Percentiles rank a stretch among this genome's conserved stretches.
phyloP scores from a whole-genome alignment of 352 stramenopile genomes.

The Pythium diclinum region DNA sequence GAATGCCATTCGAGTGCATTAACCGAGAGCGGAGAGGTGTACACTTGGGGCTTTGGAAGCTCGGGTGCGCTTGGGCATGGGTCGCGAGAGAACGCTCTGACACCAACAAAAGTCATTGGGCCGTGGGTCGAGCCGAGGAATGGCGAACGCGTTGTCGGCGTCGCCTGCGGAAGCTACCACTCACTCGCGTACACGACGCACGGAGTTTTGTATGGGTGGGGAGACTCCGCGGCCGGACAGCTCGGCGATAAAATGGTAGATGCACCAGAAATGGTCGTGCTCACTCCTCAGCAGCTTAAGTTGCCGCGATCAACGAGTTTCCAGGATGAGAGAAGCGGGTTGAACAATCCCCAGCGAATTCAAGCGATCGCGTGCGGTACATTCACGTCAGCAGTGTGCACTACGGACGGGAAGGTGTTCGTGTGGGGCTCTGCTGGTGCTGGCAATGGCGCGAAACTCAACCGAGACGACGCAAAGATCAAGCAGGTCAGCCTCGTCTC shows the following conservation, averaged over 20 bases:
- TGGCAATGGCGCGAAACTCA: slow-evolving; percentile 56
- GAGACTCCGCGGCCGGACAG: slow-evolving; percentile 69
- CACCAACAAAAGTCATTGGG: slow-evolving; percentile 38
- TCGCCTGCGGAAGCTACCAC: slow-evolving; percentile 79
- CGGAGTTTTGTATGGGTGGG: slow-evolving; percentile 72
- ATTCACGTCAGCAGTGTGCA: slow-evolving; percentile 59
- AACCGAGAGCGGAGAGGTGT: slow-evolving; percentile 60
- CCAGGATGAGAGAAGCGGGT: slow-evolving; percentile 10
- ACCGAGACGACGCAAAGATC: slow-evolving; percentile 51
- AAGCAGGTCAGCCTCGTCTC: slow-evolving; percentile 36
- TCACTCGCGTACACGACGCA: slow-evolving; percentile 51
- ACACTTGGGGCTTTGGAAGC: slow-evolving; percentile 84
- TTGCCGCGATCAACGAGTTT: slow-evolving; percentile 21
- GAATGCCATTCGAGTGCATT: slow-evolving; percentile 81
- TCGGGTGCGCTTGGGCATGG: slow-evolving; percentile 75
- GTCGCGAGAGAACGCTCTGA: slow-evolving; percentile 50
- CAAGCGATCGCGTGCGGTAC: slow-evolving; percentile 53
- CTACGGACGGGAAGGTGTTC: slow-evolving; percentile 54
- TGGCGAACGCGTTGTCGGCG: slow-evolving; percentile 26
- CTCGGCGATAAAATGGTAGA: slow-evolving; percentile 50
- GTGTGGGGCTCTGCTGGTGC: slow-evolving; percentile 70
- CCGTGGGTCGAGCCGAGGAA: slow-evolving; percentile 27
- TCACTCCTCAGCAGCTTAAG: slow-evolving; percentile 45
- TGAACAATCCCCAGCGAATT: slow-evolving; percentile 28
- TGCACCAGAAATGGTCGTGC: slow-evolving; percentile 52